These are phyloP conservation scores for Deuterostichococcus epilithicus DNA, from an alignment of 139 green algal genomes.

Conservation along the genomic window DNA sequence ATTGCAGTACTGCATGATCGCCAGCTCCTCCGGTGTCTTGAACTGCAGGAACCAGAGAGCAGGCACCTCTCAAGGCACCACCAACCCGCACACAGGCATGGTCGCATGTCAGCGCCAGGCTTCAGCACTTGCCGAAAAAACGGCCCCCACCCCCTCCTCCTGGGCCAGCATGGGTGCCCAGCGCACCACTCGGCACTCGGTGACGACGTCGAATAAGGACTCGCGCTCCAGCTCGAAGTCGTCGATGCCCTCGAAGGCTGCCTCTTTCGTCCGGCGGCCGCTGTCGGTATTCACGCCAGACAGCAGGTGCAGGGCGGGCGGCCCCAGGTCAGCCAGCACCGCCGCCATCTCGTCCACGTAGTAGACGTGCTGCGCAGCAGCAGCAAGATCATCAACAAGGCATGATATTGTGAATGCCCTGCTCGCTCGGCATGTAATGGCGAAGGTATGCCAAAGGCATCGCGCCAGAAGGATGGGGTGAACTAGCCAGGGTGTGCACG, in stretches of 20 bases:
- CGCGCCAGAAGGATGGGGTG: too few relatives aligned
- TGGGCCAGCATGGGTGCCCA: not conserved
- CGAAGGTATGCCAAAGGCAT: too few relatives aligned
- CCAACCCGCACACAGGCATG: too few relatives aligned
- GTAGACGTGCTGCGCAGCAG: conserved; percentile 36
- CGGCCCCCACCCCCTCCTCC: not conserved
- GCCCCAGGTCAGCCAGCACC: conserved; percentile 35
- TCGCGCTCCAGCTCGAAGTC: conserved; percentile 40
- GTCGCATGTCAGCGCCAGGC: not conserved
- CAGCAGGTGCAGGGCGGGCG: conserved; percentile 62
- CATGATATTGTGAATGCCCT: too few relatives aligned
- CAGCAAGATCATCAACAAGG: too few relatives aligned
- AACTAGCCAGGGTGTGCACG: not conserved
- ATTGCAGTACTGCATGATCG: conserved; percentile 70
- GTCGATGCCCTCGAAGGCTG: conserved; percentile 52
- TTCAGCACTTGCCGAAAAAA: not conserved
- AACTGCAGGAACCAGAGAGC: conserved; percentile 16
- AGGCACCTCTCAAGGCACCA: not conserved
- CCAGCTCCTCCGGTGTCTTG: conserved; percentile 70
- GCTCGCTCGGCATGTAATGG: too few relatives aligned
- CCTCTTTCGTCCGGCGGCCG: conserved; percentile 20
- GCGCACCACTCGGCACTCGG: conserved; percentile 45
- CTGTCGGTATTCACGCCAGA: conserved; percentile 68
- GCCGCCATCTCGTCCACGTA: conserved; percentile 76
- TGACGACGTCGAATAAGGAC: conserved; percentile 43